phyloP scores from a whole-genome alignment of 768 basidiomycete genomes.

The Pleurotus cornucopiae region DNA sequence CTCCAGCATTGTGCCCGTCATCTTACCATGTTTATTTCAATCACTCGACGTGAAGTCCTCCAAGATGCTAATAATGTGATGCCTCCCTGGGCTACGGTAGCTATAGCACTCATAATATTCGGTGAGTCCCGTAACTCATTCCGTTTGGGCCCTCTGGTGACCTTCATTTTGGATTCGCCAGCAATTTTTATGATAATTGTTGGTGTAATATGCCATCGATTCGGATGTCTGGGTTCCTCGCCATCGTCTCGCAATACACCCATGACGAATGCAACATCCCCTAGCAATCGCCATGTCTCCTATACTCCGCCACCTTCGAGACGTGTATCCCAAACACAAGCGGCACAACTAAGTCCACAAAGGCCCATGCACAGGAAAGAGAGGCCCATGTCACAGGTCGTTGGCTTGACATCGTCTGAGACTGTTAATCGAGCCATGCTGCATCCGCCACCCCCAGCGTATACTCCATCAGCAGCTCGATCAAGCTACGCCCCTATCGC shows the following conservation, averaged over 20 bases:
- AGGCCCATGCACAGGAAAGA: not conserved
- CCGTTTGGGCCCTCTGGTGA: too few relatives aligned
- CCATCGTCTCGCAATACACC: not conserved
- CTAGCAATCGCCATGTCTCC: not conserved
- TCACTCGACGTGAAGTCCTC: not conserved
- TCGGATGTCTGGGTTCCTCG: not conserved
- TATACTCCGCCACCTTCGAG: not conserved
- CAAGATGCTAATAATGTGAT: not conserved
- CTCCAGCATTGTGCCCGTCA: not conserved
- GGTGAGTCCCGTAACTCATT: not conserved
- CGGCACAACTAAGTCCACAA: not conserved
- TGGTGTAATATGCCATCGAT: slow-evolving; percentile 5
- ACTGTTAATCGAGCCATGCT: slow-evolving; percentile 4
- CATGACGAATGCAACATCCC: not conserved
- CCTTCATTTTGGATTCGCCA: not conserved
- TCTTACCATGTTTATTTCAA: not conserved
- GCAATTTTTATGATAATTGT: slow-evolving; percentile 1
- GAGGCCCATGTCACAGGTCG: slow-evolving; percentile 1
- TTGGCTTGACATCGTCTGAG: slow-evolving; percentile 2
- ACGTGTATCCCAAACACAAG: not conserved
- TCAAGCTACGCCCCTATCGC: not conserved
- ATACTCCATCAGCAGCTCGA: not conserved
- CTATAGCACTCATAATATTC: slow-evolving; percentile 4
- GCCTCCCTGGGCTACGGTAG: slow-evolving; percentile 1
- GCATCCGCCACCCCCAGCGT: slow-evolving; percentile 3